phyloP scores from a whole-genome alignment of 768 basidiomycete genomes.

The Polyporus arcularius region DNA sequence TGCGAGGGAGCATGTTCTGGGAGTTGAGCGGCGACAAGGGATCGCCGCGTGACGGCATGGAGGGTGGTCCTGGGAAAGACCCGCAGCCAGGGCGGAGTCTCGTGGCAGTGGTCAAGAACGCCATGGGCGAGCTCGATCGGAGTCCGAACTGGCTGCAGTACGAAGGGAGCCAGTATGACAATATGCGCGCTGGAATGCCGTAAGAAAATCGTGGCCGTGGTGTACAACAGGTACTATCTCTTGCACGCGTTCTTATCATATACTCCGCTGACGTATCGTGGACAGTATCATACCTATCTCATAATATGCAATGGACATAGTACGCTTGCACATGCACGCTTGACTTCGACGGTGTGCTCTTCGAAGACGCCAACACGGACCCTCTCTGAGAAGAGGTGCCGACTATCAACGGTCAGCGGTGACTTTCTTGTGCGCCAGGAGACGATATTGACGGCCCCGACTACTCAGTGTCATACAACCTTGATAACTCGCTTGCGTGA shows the following conservation, averaged over 20 bases:
- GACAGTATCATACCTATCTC: slow-evolving; percentile 3
- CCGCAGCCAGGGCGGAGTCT: slow-evolving; percentile 69
- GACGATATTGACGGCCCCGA: too few species aligned
- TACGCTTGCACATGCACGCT: background rate
- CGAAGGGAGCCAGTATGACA: slow-evolving; percentile 74
- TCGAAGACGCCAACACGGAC: background rate
- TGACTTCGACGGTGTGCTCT: background rate
- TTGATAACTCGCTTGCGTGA: too few species aligned
- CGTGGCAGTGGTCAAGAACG: slow-evolving; percentile 71
- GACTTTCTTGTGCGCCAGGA: too few species aligned
- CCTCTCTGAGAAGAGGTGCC: too few species aligned
- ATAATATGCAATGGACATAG: background rate
- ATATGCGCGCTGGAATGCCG: slow-evolving; percentile 72
- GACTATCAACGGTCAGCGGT: too few species aligned
- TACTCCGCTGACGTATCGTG: slow-evolving; percentile 3
- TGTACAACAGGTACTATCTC: slow-evolving; percentile 5
- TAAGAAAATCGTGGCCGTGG: background rate
- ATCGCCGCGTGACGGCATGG: slow-evolving; percentile 69
- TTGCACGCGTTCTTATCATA: background rate
- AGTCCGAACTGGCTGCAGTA: slow-evolving; percentile 84
- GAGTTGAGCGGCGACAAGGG: slow-evolving; percentile 87
- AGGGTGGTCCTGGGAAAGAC: slow-evolving; percentile 73
- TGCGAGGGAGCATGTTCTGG: slow-evolving; percentile 96
- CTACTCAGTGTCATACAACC: too few species aligned
- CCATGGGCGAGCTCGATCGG: slow-evolving; percentile 74